These are phyloP conservation scores for Pyrenochaeta sp. DNA, from an alignment of 2,329 filamentous ascomycete species.

Conservation along the genomic window DNA sequence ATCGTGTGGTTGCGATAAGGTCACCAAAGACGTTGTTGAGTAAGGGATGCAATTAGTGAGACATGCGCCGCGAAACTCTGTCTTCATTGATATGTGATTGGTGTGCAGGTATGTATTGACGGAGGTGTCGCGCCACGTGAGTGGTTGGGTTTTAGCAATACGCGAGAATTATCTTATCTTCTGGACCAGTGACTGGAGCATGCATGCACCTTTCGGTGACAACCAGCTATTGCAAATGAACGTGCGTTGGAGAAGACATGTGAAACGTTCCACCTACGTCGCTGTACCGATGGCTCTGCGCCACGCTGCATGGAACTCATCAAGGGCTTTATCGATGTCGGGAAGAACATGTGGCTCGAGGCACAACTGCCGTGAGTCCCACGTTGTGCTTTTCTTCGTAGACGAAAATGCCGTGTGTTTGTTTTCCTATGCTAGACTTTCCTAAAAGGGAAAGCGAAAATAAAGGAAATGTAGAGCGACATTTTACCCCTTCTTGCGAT, in stretches of 20 bases:
- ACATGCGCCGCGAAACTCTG: neutral
- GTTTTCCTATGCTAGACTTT: neutral
- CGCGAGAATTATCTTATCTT: neutral
- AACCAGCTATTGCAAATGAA: neutral
- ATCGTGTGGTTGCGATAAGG: neutral
- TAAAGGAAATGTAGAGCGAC: slow-evolving; percentile 9
- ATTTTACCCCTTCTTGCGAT: slow-evolving; percentile 4
- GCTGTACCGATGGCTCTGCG: slow-evolving; percentile 9
- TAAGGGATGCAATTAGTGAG: neutral
- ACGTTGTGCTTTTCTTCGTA: slow-evolving; percentile 18
- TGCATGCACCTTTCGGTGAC: neutral
- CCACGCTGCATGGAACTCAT: slow-evolving; percentile 19
- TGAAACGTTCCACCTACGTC: slow-evolving; percentile 9
- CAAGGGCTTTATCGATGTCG: slow-evolving; percentile 15
- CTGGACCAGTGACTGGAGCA: neutral
- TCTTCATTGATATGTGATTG: neutral
- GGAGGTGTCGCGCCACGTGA: slow-evolving; percentile 4
- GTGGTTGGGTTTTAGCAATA: slow-evolving; percentile 3
- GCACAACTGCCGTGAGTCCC: slow-evolving; percentile 14
- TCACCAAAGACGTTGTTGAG: slow-evolving; percentile 3
- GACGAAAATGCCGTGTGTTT: slow-evolving; percentile 4
- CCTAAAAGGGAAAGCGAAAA: neutral
- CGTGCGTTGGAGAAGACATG: slow-evolving; percentile 1
- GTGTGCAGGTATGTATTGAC: neutral
- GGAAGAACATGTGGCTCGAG: slow-evolving; percentile 26